A percentile compares a stretch with the other conserved stretches of the same genome.
phyloP scores from a whole-genome alignment of 2,329 filamentous ascomycete genomes.

The Akanthomyces lecanii region DNA sequence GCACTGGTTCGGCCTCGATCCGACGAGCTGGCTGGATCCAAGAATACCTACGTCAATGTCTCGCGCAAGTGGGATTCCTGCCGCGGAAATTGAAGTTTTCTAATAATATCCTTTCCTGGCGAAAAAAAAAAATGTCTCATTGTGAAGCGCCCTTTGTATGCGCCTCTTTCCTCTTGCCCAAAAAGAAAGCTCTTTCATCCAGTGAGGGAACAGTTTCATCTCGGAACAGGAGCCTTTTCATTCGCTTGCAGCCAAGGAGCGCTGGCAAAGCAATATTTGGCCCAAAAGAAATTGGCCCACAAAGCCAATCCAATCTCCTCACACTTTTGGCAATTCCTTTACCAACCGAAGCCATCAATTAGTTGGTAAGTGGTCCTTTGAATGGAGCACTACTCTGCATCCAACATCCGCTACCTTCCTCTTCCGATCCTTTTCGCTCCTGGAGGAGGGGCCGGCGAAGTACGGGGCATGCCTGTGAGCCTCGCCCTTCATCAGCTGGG shows the following conservation, averaged over 20 bases:
- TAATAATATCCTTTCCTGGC: neutral
- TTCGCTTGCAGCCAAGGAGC: neutral
- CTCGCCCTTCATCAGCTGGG: conserved; percentile 10
- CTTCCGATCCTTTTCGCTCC: conserved; percentile 1
- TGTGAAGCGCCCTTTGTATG: neutral
- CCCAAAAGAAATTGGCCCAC: neutral
- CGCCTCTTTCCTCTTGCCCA: neutral
- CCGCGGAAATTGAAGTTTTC: neutral
- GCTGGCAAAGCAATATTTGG: neutral
- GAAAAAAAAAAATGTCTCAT: neutral
- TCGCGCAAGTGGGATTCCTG: neutral
- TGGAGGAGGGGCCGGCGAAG: neutral
- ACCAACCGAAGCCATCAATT: neutral
- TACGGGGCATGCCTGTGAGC: neutral
- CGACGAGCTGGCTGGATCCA: neutral
- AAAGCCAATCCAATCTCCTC: neutral
- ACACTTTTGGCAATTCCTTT: neutral
- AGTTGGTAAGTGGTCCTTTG: neutral
- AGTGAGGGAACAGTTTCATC: neutral
- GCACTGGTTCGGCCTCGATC: neutral
- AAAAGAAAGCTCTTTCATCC: neutral
- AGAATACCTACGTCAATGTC: conserved; percentile 5
- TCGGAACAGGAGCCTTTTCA: no score
- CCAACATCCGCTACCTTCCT: neutral
- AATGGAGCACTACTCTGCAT: neutral